Evolutionary conservation across 768 basidiomycete species (phyloP).

Genomic region (Auricularia cornea): DNA sequence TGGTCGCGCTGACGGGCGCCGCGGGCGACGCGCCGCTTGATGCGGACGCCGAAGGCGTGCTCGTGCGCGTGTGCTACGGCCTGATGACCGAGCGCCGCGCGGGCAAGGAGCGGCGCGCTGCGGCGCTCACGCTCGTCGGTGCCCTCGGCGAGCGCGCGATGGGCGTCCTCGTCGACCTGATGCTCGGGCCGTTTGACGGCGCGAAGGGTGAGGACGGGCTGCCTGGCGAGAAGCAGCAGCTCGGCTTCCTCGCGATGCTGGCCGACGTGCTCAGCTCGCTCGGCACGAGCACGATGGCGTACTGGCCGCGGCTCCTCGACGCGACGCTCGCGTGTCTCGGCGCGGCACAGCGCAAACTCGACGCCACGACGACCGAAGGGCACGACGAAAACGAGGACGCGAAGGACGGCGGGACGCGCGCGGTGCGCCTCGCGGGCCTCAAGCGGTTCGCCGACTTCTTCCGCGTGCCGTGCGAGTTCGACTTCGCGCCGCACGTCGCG

Average conservation of each 20-base stretch:
- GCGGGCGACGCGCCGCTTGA: conserved; percentile 37
- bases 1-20: conserved; percentile 62
- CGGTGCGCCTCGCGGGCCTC: conserved; percentile 73
- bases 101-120: conserved; percentile 54
- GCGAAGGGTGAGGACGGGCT: conserved; percentile 7
- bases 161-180: conserved; percentile 70
- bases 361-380: conserved; percentile 25
- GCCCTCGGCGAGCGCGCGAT: conserved; percentile 70
- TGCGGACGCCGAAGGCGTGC: conserved; percentile 50
- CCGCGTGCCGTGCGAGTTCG: conserved; percentile 50
- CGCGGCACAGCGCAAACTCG: conserved; percentile 54
- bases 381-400: conserved; percentile 29
- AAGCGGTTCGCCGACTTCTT: conserved; percentile 87
- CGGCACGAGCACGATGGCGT: conserved; percentile 55
- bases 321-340: conserved; percentile 58
- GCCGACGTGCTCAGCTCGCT: conserved; percentile 78
- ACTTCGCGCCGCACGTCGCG: conserved; percentile 64
- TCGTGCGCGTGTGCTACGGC: conserved; percentile 78
- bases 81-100: conserved; percentile 74
- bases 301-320: conserved; percentile 72
- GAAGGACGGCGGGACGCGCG: conserved; percentile 36
- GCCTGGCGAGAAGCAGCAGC: conserved; percentile 52
- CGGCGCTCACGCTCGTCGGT: conserved; percentile 63
- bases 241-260: conserved; percentile 78
- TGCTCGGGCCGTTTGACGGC: conserved; percentile 38